These are phyloP conservation scores for Arabidopsis arenosa DNA, from an alignment of 345 rosid genomes.

Conservation along the genomic window DNA sequence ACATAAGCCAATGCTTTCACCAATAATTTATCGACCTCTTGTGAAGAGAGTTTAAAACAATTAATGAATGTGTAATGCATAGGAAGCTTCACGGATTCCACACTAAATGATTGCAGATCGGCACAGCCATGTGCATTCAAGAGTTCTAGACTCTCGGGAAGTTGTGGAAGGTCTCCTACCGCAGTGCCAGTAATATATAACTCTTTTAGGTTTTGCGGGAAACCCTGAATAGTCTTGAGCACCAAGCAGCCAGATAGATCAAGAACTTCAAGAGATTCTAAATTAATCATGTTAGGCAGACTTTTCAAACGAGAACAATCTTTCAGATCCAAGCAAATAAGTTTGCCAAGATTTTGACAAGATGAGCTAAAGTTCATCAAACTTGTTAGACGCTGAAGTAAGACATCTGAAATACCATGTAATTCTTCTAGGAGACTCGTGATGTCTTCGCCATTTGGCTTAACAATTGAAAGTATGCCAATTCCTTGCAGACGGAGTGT, in stretches of 20 bases:
- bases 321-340: not conserved
- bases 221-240: not conserved
- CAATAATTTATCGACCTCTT: not conserved
- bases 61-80: slow-evolving; percentile 26
- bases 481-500: not conserved
- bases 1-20: not conserved
- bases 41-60: slow-evolving; percentile 20
- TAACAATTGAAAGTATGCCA: not conserved
- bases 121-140: slow-evolving; percentile 14
- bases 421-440: not conserved
- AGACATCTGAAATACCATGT: not conserved
- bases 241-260: slow-evolving; percentile 11
- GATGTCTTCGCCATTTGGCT: not conserved
- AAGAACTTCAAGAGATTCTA: slow-evolving; percentile 10
- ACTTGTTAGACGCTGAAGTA: not conserved
- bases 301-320: slow-evolving; percentile 2
- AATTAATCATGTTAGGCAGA: not conserved
- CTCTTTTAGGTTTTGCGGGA: slow-evolving; percentile 18
- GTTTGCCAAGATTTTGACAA: not conserved
- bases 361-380: not conserved
- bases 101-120: not conserved
- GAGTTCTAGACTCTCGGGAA: slow-evolving; percentile 10
- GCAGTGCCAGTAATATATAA: not conserved
- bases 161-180: slow-evolving; percentile 26
- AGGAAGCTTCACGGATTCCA: not conserved